phyloP scores from a whole-genome alignment of 371 early-diverging fungal species.

The Paraphysoderma sedebokerense region DNA sequence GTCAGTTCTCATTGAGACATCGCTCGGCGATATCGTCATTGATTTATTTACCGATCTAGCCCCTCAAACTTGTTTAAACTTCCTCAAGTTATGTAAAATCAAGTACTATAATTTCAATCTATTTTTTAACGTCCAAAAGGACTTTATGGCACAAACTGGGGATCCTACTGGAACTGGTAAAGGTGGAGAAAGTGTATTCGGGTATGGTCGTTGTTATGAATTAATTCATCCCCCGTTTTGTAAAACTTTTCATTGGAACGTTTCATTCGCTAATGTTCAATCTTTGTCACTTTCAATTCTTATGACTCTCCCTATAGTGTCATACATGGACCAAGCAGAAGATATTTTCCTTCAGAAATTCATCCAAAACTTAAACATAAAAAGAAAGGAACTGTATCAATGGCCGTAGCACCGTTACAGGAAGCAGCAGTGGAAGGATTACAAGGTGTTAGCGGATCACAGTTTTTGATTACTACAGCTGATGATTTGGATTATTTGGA shows the following conservation, averaged over 20 bases:
- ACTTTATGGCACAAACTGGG: slow-evolving; percentile 76
- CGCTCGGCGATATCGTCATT: slow-evolving; percentile 83
- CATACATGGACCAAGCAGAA: slow-evolving; percentile 6
- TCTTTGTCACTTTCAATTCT: background rate
- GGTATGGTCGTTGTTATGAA: too few species aligned
- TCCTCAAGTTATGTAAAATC: slow-evolving; percentile 77
- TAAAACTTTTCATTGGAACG: too few species aligned
- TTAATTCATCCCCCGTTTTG: too few species aligned
- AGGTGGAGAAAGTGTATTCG: slow-evolving; percentile 71
- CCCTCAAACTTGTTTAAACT: slow-evolving; percentile 63
- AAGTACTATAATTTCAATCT: slow-evolving; percentile 84
- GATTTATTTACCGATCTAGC: slow-evolving; percentile 65
- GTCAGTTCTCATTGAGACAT: slow-evolving; percentile 76
- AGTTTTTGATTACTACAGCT: slow-evolving; percentile 90
- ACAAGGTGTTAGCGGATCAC: slow-evolving; percentile 30
- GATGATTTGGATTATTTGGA: slow-evolving; percentile 81
- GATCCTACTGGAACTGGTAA: slow-evolving; percentile 67
- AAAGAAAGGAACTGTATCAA: slow-evolving; percentile 62
- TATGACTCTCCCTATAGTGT: background rate
- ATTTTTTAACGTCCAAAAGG: slow-evolving; percentile 71
- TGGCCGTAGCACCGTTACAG: slow-evolving; percentile 48
- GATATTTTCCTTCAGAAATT: slow-evolving; percentile 68
- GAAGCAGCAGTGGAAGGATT: background rate
- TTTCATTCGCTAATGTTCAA: slow-evolving; percentile 23
- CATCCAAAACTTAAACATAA: slow-evolving; percentile 73